Evolutionary conservation across 768 basidiomycete genomes (phyloP).

Genomic region (Coprinopsis sp.): DNA sequence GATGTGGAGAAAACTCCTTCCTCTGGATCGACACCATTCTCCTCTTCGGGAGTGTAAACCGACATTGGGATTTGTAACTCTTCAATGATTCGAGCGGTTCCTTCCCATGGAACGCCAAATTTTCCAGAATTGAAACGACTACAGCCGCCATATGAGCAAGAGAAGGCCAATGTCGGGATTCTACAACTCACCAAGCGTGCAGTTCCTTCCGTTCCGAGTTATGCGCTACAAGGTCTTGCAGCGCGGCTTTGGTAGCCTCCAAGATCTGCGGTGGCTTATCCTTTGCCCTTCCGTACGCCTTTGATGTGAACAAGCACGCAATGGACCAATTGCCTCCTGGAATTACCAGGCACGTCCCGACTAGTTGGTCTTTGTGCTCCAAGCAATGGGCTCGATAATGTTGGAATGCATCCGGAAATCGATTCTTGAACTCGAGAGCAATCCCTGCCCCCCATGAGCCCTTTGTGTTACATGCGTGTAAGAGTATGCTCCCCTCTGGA

Average conservation of each 20-base stretch:
- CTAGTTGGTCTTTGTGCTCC: conserved; percentile 21
- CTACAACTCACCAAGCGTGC: conserved; percentile 34
- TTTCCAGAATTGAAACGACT: conserved; percentile 42
- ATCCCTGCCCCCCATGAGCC: conserved; percentile 39
- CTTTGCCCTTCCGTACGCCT: conserved; percentile 33
- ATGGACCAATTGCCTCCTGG: conserved; percentile 29
- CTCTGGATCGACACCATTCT: too few species aligned
- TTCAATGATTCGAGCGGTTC: conserved; percentile 31
- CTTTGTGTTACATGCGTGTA: conserved; percentile 38
- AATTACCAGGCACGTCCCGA: conserved; percentile 37
- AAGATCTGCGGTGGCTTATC: conserved; percentile 34
- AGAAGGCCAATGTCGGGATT: background rate
- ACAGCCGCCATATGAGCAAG: background rate
- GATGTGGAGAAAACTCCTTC: too few species aligned
- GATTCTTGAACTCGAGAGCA: conserved; percentile 29
- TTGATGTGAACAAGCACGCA: conserved; percentile 40
- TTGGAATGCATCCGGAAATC: conserved; percentile 31
- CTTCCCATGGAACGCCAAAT: conserved; percentile 39
- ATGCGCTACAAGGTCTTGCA: conserved; percentile 30
- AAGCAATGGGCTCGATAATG: conserved; percentile 31
- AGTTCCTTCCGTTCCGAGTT: conserved; percentile 28
- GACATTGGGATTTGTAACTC: conserved; percentile 29
- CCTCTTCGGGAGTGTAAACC: conserved; percentile 27
- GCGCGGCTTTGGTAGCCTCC: conserved; percentile 27
- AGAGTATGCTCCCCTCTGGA: conserved; percentile 31